phyloP scores from a whole-genome alignment of 352 stramenopile species.

The Pythium pyrilobum region DNA sequence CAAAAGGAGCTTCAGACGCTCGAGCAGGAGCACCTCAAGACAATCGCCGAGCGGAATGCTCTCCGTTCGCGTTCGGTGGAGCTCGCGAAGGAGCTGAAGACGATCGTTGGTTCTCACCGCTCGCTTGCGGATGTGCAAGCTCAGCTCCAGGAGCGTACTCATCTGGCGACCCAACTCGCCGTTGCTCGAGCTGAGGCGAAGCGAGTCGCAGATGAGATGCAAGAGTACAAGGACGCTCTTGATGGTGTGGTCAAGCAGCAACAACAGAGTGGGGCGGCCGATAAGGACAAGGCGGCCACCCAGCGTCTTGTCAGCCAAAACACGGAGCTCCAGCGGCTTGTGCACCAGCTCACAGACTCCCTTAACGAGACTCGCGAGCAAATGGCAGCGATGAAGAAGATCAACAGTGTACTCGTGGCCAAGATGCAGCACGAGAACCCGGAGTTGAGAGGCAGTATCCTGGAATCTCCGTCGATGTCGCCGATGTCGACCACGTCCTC shows the following conservation, averaged over 20 bases:
- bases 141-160: slow-evolving; percentile 54
- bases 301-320: slow-evolving; percentile 63
- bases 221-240: slow-evolving; percentile 54
- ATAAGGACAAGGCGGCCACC: slow-evolving; percentile 59
- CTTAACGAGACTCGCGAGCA: slow-evolving; percentile 69
- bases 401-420: slow-evolving; percentile 66
- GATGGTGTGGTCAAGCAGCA: slow-evolving; percentile 40
- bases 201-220: slow-evolving; percentile 43
- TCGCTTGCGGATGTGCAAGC: slow-evolving; percentile 46
- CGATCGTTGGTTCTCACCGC: slow-evolving; percentile 38
- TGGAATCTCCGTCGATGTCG: slow-evolving; percentile 36
- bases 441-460: slow-evolving; percentile 42
- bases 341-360: slow-evolving; percentile 72
- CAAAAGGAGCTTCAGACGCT: slow-evolving; percentile 29
- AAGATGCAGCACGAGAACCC: slow-evolving; percentile 55
- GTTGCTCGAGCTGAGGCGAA: slow-evolving; percentile 50
- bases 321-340: slow-evolving; percentile 53
- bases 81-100: slow-evolving; percentile 55
- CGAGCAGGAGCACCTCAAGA: slow-evolving; percentile 9
- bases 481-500: slow-evolving; percentile 31
- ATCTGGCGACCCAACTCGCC: slow-evolving; percentile 47
- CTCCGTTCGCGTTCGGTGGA: slow-evolving; percentile 45
- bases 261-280: slow-evolving; percentile 27
- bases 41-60: slow-evolving; percentile 54
- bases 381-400: slow-evolving; percentile 61